Evolutionary conservation across 2,329 filamentous ascomycete species (phyloP).

Genomic region (Fusarium protoensiforme): DNA sequence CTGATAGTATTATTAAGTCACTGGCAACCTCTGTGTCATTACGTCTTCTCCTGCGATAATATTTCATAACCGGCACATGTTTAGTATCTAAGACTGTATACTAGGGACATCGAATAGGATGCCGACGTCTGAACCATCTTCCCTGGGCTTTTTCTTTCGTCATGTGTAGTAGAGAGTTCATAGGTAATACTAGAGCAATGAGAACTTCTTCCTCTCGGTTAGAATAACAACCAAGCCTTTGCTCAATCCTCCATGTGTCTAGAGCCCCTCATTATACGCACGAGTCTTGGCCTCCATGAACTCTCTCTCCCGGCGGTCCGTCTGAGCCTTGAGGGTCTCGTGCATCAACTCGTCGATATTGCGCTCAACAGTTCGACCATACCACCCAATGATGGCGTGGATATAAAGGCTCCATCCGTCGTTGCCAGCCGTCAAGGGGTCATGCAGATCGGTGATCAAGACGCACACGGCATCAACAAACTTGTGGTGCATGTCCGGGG

Average conservation of each 20-base stretch:
- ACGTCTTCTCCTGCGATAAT: no score
- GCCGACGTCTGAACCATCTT: background rate
- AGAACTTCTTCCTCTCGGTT: background rate
- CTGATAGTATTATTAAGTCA: background rate
- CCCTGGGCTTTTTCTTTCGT: background rate
- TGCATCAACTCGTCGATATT: background rate
- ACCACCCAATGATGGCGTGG: background rate
- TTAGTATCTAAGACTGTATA: no score
- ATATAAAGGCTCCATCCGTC: background rate
- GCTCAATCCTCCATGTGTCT: background rate
- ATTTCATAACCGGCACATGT: no score
- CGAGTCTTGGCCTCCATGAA: background rate
- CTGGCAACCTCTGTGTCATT: no score
- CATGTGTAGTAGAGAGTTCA: background rate
- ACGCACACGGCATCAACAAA: background rate
- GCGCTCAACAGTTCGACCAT: background rate
- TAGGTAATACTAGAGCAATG: background rate
- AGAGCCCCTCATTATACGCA: background rate
- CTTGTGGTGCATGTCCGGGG: background rate
- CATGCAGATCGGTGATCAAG: background rate
- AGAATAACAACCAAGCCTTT: background rate
- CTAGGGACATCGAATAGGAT: background rate
- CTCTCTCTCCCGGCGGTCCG: background rate
- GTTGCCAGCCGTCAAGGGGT: background rate
- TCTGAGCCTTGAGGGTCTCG: background rate